Conservation (phyloP, 768 basidiomycete genomes). For the Fibroporia radiculosa region DNA sequence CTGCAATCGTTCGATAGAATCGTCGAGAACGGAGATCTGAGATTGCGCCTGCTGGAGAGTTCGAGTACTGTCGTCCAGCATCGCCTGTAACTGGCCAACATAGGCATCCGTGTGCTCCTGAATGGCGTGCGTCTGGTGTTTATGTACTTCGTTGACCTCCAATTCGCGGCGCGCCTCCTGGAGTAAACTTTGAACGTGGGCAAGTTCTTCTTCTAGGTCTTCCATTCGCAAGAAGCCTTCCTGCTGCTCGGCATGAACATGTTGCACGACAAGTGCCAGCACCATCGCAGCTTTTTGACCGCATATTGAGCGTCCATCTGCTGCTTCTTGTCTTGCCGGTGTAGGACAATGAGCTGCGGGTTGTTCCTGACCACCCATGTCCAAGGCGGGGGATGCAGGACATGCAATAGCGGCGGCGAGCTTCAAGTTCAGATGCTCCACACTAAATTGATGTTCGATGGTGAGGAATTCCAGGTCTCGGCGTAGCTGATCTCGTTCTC, state of each 20-base stretch:
- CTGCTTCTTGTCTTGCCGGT: constrained; percentile 12
- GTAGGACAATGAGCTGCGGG: too few species aligned
- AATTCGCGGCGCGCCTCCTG: not conserved
- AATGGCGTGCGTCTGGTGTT: not conserved
- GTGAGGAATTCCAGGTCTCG: constrained; percentile 63
- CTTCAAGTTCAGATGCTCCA: constrained; percentile 49
- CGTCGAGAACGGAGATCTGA: constrained; percentile 11
- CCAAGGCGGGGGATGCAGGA: not conserved
- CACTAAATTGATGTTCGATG: constrained; percentile 55
- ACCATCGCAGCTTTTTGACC: constrained; percentile 5
- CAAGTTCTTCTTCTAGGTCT: constrained; percentile 2
- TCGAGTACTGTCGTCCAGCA: constrained; percentile 6
- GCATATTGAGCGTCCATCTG: not conserved
- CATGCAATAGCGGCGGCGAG: constrained; percentile 25
- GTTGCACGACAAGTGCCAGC: constrained; percentile 12
- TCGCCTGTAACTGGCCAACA: not conserved
- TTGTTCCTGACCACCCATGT: not conserved
- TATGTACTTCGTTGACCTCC: constrained; percentile 1
- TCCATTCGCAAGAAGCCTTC: not conserved
- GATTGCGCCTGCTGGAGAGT: constrained; percentile 9
- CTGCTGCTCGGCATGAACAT: not conserved
- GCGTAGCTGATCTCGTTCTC: constrained; percentile 39
- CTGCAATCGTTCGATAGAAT: constrained; percentile 12
- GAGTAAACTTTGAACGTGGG: not conserved
- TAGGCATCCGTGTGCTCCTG: not conserved